These are phyloP conservation scores for Sclerotinia subarctica DNA, from an alignment of 2,329 filamentous ascomycete species.

Conservation along the genomic window DNA sequence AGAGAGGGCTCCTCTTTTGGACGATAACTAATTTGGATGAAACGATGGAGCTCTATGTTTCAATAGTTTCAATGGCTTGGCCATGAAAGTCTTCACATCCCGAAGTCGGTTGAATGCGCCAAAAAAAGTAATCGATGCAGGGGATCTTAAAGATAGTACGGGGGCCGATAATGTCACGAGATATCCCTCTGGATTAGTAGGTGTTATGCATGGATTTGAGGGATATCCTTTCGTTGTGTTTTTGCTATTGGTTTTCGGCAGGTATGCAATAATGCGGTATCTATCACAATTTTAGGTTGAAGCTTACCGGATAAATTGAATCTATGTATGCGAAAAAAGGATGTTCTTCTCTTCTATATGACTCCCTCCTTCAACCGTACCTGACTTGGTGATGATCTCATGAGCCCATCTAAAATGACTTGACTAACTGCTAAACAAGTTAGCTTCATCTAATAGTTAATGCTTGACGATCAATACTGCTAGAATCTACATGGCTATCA, in stretches of 20 bases:
- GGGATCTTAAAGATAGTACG: not conserved
- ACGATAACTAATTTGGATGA: slow-evolving; percentile 41
- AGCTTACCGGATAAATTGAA: slow-evolving; percentile 4
- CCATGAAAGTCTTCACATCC: not conserved
- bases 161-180: not conserved
- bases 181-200: not conserved
- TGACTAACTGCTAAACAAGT: not conserved
- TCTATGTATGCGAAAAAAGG: not conserved
- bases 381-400: not conserved
- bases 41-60: not conserved
- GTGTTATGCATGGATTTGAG: not conserved
- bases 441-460: not conserved
- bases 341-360: not conserved
- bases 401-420: not conserved
- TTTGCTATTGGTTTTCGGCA: not conserved
- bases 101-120: not conserved
- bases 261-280: slow-evolving; percentile 8
- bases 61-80: not conserved
- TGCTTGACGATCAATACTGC: not conserved
- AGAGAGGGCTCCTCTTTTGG: slow-evolving; percentile 59
- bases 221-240: not conserved
- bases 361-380: not conserved
- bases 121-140: not conserved
- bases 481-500: not conserved
- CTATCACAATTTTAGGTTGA: not conserved